Conservation (phyloP, 106 monocot species). For the Hemerocallis citrina region DNA sequence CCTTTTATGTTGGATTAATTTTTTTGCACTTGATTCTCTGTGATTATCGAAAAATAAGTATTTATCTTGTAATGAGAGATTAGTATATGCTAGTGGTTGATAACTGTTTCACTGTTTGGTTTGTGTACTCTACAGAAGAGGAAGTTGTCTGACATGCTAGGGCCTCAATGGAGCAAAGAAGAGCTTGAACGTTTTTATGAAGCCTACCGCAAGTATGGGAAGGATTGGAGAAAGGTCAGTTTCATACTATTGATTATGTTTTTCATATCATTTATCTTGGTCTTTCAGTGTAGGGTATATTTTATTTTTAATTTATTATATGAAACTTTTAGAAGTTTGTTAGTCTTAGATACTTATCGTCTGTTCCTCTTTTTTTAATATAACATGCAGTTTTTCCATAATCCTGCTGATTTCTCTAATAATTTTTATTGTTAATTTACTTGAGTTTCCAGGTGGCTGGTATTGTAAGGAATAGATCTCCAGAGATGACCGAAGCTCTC, state of each 20-base stretch:
- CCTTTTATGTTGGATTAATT: background rate
- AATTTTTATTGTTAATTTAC: background rate
- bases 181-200: slow-evolving; percentile 78
- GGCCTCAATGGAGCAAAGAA: slow-evolving; percentile 73
- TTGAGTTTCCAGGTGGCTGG: slow-evolving; percentile 53
- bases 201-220: slow-evolving; percentile 67
- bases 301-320: background rate
- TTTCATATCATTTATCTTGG: no score
- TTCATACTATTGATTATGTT: slow-evolving; percentile 9
- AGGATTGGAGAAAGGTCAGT: slow-evolving; percentile 80
- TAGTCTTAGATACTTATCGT: background rate
- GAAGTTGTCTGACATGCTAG: slow-evolving; percentile 75
- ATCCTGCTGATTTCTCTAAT: background rate
- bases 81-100: background rate
- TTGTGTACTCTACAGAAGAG: slow-evolving; percentile 38
- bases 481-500: slow-evolving; percentile 92
- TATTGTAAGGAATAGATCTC: slow-evolving; percentile 58
- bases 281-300: no score
- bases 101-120: slow-evolving; percentile 6
- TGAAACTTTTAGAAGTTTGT: background rate
- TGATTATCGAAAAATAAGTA: background rate
- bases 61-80: background rate
- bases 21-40: background rate
- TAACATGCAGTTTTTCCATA: no score
- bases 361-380: background rate